Evolutionary conservation across 192 early-diverging fungal genomes (phyloP).

Genomic region (Linnemannia hyalina): DNA sequence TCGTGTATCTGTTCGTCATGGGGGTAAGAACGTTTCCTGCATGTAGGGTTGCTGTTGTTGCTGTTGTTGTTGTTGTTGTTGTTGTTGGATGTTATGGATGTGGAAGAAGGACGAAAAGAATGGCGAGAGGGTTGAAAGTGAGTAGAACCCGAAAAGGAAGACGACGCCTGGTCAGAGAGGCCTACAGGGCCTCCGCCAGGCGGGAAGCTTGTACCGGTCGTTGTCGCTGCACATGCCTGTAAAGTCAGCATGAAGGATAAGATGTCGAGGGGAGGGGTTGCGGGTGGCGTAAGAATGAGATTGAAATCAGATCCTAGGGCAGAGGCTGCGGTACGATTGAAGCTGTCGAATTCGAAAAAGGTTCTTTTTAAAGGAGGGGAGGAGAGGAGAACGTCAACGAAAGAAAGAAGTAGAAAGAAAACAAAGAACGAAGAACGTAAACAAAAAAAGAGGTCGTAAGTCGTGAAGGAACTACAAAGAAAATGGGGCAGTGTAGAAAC

Average conservation of each 20-base stretch:
- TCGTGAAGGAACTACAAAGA: neutral
- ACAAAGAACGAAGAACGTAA: neutral
- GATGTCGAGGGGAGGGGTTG: constrained; percentile 2
- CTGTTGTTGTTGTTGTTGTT: constrained; percentile 25
- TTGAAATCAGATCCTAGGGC: constrained; percentile 15
- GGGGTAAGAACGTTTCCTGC: constrained; percentile 13
- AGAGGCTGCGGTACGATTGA: constrained; percentile 37
- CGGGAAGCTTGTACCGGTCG: constrained; percentile 37
- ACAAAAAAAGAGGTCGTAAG: neutral
- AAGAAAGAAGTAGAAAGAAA: neutral
- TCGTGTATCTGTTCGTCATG: constrained; percentile 2
- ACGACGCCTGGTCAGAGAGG: constrained; percentile 23
- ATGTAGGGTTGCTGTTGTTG: constrained; percentile 14
- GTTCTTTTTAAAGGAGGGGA: neutral
- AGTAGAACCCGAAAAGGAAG: constrained; percentile 22
- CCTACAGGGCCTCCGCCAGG: constrained; percentile 37
- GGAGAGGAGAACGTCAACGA: neutral
- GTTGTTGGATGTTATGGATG: constrained; percentile 11
- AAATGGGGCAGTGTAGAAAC: neutral
- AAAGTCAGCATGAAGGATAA: constrained; percentile 48
- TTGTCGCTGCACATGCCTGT: constrained; percentile 47
- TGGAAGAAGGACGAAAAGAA: constrained; percentile 19
- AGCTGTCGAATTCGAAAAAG: neutral
- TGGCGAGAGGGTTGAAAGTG: constrained; percentile 8
- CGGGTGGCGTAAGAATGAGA: neutral